Conservation (phyloP, 2,329 filamentous ascomycete species). For the Lachnellula suecica region DNA sequence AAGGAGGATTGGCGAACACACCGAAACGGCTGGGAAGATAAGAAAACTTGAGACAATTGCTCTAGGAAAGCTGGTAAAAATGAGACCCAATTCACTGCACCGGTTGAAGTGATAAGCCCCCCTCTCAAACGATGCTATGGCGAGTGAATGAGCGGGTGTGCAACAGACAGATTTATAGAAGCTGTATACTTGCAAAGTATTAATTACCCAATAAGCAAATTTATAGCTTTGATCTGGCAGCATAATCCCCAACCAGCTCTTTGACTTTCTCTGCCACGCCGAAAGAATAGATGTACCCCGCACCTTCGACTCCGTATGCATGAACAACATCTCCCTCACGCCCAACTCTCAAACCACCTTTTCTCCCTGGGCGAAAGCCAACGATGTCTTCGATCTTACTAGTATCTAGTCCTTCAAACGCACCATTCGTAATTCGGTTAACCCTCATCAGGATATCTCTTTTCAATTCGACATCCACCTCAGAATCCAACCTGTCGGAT, state of each 20-base stretch:
- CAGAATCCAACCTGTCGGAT: conserved; percentile 23
- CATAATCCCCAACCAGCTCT: conserved; percentile 9
- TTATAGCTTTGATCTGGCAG: conserved; percentile 13
- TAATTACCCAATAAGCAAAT: too few relatives aligned
- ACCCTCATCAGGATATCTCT: conserved; percentile 25
- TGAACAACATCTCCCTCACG: conserved; percentile 23
- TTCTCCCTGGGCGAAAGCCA: conserved; percentile 27
- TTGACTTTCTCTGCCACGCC: conserved; percentile 23
- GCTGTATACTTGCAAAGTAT: neutral
- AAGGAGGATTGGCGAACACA: too few relatives aligned
- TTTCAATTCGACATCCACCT: conserved; percentile 22
- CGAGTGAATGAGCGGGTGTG: neutral
- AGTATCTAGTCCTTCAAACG: conserved; percentile 22
- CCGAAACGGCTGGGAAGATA: too few relatives aligned
- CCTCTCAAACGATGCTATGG: neutral
- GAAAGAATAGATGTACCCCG: conserved; percentile 31
- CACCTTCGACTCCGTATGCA: conserved; percentile 27
- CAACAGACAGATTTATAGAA: neutral
- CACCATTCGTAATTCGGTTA: conserved; percentile 23
- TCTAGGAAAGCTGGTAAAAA: too few relatives aligned
- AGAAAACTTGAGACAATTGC: too few relatives aligned
- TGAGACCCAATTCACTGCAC: neutral
- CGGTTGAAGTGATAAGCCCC: neutral
- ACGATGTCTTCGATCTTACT: conserved; percentile 21
- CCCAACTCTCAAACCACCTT: conserved; percentile 26